Evolutionary conservation across 148 eudicot species (phyloP).

Genomic region (Tetragonia tetragonoides): DNA sequence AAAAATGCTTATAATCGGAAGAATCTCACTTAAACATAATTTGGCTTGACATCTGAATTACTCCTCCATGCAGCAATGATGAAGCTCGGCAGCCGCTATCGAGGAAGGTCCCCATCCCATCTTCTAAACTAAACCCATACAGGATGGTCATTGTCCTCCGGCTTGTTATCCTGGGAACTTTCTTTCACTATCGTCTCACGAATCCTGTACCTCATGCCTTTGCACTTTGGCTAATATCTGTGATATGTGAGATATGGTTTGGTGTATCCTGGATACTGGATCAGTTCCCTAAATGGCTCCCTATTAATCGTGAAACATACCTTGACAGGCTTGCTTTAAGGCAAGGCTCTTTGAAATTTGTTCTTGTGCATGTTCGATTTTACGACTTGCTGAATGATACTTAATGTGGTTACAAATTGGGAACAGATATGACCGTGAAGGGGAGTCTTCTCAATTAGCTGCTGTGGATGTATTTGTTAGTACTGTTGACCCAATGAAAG

Average conservation of each 20-base stretch:
- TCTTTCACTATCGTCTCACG: slow-evolving; percentile 74
- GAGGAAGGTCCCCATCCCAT: slow-evolving; percentile 69
- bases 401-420: not conserved
- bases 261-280: slow-evolving; percentile 84
- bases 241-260: slow-evolving; percentile 91
- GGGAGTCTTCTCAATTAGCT: slow-evolving; percentile 83
- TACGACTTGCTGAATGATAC: no score
- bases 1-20: not conserved
- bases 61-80: slow-evolving; percentile 50
- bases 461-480: slow-evolving; percentile 91
- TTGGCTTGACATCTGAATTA: not conserved
- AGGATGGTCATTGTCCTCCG: slow-evolving; percentile 76
- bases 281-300: slow-evolving; percentile 95
- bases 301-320: slow-evolving; percentile 77
- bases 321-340: slow-evolving; percentile 77
- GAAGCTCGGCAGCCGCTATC: slow-evolving; percentile 79
- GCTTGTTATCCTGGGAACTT: slow-evolving; percentile 59
- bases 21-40: not conserved
- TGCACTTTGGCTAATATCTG: slow-evolving; percentile 68
- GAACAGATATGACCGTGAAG: slow-evolving; percentile 73
- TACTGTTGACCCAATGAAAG: slow-evolving; percentile 90
- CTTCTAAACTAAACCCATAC: slow-evolving; percentile 72
- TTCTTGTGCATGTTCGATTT: not conserved
- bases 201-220: slow-evolving; percentile 71
- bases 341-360: slow-evolving; percentile 21